Evolutionary conservation across 768 basidiomycete species (phyloP).

Genomic region (Scleroderma bovista): DNA sequence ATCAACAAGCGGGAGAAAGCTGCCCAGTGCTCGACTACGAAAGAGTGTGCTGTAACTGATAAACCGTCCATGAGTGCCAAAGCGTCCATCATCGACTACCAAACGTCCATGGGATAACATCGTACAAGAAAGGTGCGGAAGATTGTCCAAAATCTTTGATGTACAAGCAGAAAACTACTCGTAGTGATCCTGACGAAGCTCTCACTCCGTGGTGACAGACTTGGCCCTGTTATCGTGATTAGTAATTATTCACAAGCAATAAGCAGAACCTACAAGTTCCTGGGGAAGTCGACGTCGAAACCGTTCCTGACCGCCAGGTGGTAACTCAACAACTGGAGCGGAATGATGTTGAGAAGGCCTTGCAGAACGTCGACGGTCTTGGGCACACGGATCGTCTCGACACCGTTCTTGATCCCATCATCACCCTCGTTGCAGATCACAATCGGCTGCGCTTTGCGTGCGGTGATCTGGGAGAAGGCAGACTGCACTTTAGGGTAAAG

Average conservation of each 20-base stretch:
- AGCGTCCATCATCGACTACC: slow-evolving; percentile 25
- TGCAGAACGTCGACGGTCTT: slow-evolving; percentile 92
- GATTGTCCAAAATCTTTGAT: slow-evolving; percentile 10
- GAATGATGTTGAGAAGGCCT: slow-evolving; percentile 94
- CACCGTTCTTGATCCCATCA: slow-evolving; percentile 62
- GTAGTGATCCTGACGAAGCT: not conserved
- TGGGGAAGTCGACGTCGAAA: slow-evolving; percentile 97
- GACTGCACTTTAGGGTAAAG: slow-evolving; percentile 97
- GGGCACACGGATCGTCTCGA: slow-evolving; percentile 91
- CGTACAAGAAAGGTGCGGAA: slow-evolving; percentile 8
- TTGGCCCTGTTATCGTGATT: slow-evolving; percentile 48
- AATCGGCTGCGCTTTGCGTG: slow-evolving; percentile 92
- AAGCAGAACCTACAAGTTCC: slow-evolving; percentile 70
- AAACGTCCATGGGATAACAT: slow-evolving; percentile 17
- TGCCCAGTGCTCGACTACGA: not conserved
- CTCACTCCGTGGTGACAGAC: slow-evolving; percentile 70
- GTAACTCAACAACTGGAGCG: slow-evolving; percentile 92
- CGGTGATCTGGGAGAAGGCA: slow-evolving; percentile 94
- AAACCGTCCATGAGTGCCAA: slow-evolving; percentile 19
- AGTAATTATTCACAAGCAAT: slow-evolving; percentile 4
- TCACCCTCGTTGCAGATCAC: slow-evolving; percentile 95
- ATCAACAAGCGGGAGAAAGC: not conserved
- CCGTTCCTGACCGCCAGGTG: slow-evolving; percentile 95
- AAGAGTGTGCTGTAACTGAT: no score
- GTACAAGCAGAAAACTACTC: not conserved